Conservation (phyloP, 2,329 filamentous ascomycete species). For the Diaporthe citriasiana region DNA sequence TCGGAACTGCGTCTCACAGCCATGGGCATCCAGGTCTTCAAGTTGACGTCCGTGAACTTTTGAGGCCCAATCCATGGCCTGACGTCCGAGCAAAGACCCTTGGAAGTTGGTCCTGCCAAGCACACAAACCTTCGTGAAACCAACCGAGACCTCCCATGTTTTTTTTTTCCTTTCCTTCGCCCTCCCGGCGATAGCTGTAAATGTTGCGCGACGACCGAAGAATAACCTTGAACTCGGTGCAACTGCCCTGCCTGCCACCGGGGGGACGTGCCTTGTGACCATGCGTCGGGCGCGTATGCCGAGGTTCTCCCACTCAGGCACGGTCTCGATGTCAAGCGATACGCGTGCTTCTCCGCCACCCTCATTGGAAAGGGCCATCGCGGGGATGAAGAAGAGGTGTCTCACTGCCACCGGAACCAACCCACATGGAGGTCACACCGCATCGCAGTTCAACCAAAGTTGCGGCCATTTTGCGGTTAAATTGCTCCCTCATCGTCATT, state of each 20-base stretch:
- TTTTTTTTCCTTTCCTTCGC: not conserved
- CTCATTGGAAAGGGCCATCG: not conserved
- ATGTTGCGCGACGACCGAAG: conserved; percentile 3
- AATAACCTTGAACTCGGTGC: not conserved
- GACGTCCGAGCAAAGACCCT: not conserved
- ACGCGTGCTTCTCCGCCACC: not conserved
- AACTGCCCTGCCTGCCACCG: conserved; percentile 12
- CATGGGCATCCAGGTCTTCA: not conserved
- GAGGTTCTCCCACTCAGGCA: not conserved
- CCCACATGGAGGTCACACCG: conserved; percentile 2
- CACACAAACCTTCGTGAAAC: not conserved
- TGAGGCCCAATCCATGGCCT: not conserved
- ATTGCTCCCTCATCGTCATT: not conserved
- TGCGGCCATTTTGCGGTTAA: not conserved
- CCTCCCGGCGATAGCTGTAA: not conserved
- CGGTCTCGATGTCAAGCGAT: not conserved
- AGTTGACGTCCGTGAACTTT: not conserved
- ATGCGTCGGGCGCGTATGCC: not conserved
- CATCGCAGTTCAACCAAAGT: not conserved
- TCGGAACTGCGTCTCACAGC: not conserved
- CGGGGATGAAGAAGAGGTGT: not conserved
- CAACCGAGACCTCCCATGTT: not conserved
- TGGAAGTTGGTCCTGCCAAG: too few species aligned
- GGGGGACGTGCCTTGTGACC: not conserved
- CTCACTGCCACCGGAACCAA: not conserved